Base-by-base conservation (phyloP, 306 rosid species). In the Quercus alba region DNA sequence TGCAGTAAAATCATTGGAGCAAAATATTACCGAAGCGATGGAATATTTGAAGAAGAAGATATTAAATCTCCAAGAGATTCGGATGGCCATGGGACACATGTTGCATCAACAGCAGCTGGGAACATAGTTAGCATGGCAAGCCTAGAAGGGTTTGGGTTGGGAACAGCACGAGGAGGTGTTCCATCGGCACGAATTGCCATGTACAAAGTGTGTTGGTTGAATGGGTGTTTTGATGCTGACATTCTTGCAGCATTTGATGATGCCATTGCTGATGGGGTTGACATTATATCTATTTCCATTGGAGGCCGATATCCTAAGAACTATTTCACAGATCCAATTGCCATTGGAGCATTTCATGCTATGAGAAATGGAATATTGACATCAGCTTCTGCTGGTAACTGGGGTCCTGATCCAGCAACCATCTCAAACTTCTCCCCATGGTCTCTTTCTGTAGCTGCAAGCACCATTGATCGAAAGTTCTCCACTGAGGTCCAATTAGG, bases 261-360 rank as follows among this genome's bases (percentile, higher is more conserved):
- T 58, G 94, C 90, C 15, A 90, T 90, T 30, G 84, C 86, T 0
- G 94, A 90, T 56, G 91, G 94, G 3, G 91, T 91, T 10, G 89
- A 91, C 35, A 74, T 89, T 17, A 19, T 91, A 8, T 81, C 90
- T 1, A 0, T 64, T 6, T 89, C 93, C 3, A 8, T 89, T 18
- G 56, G 14, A 12, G 15, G 54, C 26, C 26, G 26, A 46, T 3
- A 2, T 49, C 54, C 63, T 41, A 0, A 3, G 4, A 46, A 79
- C 19, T 87, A 87, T 75, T 81, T 87, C 68, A 41, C 19, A 8
- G 80, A 85, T 41, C 6, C 7, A 14, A 28, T 67, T 1, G 69
- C 88, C 0, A 83, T 91, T 70, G 93, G 89, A 25, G 63, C 91
- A 0, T 89, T 91, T 17, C 95, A 89, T 66, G 90, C 94, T 0